Evolutionary conservation across 306 rosid species (phyloP).

Genomic region (Potentilla sterilis): DNA sequence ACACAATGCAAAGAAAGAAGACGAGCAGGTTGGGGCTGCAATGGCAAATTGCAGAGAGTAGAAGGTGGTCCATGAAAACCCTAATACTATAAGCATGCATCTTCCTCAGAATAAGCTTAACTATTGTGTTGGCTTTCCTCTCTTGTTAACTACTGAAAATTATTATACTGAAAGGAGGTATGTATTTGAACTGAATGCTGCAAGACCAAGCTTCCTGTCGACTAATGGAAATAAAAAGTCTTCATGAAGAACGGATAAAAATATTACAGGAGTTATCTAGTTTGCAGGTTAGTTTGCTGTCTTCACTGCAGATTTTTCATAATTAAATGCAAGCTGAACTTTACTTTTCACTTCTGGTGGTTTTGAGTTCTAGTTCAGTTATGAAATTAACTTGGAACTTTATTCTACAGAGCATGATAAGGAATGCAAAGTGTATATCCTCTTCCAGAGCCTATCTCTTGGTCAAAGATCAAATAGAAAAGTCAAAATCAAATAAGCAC

Average conservation of each 20-base stretch:
- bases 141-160: conserved; percentile 13
- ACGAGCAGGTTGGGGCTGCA: conserved; percentile 1
- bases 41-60: not conserved
- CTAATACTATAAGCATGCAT: not conserved
- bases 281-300: conserved; percentile 62
- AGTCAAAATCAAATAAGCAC: conserved; percentile 60
- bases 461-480: conserved; percentile 76
- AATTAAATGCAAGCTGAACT: not conserved
- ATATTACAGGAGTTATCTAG: conserved; percentile 67
- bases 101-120: not conserved
- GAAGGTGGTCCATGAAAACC: not conserved
- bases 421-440: conserved; percentile 65
- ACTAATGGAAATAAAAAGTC: conserved; percentile 56
- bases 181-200: conserved; percentile 26
- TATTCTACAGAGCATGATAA: conserved; percentile 62
- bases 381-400: conserved; percentile 28
- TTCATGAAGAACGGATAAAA: conserved; percentile 77
- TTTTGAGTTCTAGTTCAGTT: conserved; percentile 6
- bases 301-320: not conserved
- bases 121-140: conserved; percentile 27
- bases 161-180: not conserved
- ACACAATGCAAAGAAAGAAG: not conserved
- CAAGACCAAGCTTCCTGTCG: conserved; percentile 71
- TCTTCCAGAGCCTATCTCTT: conserved; percentile 64
- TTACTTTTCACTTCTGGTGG: not conserved